Conservation (phyloP, 1,284 basidiomycete species). For the Salmacisia buchloeana region DNA sequence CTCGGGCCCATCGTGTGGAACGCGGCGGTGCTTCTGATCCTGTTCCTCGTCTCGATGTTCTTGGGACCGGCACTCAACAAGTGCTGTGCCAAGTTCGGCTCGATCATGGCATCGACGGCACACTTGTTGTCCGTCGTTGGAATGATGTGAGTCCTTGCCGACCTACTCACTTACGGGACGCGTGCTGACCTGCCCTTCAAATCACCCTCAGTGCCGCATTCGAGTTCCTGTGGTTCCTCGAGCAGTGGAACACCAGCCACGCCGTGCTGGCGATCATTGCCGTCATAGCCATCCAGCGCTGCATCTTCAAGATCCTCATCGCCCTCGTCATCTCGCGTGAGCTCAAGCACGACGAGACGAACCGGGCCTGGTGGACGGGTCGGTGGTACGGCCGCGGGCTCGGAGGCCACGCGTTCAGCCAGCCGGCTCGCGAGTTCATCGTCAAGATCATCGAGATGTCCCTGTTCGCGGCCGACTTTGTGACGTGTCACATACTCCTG, state of each 20-base stretch:
- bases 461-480: constrained; percentile 46
- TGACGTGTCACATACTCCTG: constrained; percentile 43
- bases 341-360: constrained; percentile 51
- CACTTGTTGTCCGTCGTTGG: constrained; percentile 47
- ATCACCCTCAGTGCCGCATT: constrained; percentile 23
- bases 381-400: constrained; percentile 50
- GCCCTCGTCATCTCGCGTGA: constrained; percentile 47
- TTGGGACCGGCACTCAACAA: constrained; percentile 84
- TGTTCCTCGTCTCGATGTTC: constrained; percentile 87
- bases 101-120: constrained; percentile 48
- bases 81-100: constrained; percentile 51
- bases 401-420: constrained; percentile 48
- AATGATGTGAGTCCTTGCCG: constrained; percentile 22
- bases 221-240: constrained; percentile 75
- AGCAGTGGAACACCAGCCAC: constrained; percentile 83
- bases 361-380: constrained; percentile 51
- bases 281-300: constrained; percentile 49
- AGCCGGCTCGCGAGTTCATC: constrained; percentile 48
- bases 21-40: constrained; percentile 72
- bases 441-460: constrained; percentile 51
- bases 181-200: not conserved
- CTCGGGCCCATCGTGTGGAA: constrained; percentile 95
- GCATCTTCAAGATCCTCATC: constrained; percentile 50
- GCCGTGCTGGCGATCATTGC: constrained; percentile 59
- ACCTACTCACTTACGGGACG: not conserved